Conservation (phyloP, 371 early-diverging fungal genomes). For the Haplosporangium sp. region DNA sequence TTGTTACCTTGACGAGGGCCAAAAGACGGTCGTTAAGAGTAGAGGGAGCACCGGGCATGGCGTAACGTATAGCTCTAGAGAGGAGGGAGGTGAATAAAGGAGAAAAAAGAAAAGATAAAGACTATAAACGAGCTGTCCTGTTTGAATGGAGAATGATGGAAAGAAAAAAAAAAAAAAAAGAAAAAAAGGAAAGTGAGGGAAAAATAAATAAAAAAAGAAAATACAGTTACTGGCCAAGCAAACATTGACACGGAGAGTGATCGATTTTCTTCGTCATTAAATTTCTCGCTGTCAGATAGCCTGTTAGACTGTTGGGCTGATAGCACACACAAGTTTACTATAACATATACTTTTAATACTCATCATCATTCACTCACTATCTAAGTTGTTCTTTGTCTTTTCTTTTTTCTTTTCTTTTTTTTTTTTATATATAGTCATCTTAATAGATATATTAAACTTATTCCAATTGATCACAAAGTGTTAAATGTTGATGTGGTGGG, state of each 20-base stretch:
- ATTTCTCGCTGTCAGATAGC: too few relatives aligned
- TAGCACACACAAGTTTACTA: too few relatives aligned
- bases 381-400: too few relatives aligned
- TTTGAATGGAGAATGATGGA: neutral
- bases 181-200: neutral
- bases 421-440: too few relatives aligned
- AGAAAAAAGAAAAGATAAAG: neutral
- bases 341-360: too few relatives aligned
- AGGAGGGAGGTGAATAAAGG: neutral
- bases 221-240: neutral
- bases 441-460: neutral
- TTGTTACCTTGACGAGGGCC: constrained; percentile 50
- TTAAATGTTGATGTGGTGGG: neutral
- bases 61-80: neutral
- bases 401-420: too few relatives aligned
- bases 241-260: neutral
- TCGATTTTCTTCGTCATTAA: neutral
- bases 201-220: too few relatives aligned
- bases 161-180: neutral
- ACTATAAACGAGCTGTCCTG: constrained; percentile 2
- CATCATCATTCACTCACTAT: too few relatives aligned
- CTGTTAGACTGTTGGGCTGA: too few relatives aligned
- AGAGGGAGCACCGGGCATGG: constrained; percentile 28
- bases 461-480: neutral
- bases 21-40: constrained; percentile 43